phyloP scores from a whole-genome alignment of 108 stramenopile species.

The Discostella stelligeroides region DNA sequence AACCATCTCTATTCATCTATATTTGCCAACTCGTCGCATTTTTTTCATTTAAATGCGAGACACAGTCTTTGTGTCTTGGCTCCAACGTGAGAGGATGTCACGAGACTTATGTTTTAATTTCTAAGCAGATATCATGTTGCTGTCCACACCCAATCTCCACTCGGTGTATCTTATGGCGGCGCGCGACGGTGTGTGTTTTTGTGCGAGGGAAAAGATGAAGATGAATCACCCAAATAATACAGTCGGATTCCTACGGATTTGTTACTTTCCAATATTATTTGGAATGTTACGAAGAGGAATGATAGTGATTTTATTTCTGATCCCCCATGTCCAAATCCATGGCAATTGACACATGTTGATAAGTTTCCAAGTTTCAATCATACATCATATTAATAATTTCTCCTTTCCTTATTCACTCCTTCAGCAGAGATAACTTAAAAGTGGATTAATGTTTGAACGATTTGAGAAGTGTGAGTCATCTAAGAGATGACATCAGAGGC shows the following conservation, averaged over 20 bases:
- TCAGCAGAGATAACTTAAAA: too few relatives aligned
- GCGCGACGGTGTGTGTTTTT: neutral
- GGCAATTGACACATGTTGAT: too few relatives aligned
- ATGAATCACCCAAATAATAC: slow-evolving; percentile 42
- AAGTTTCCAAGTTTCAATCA: too few relatives aligned
- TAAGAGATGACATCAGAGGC: too few relatives aligned
- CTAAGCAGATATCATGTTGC: slow-evolving; percentile 54
- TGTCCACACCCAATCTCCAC: too few relatives aligned
- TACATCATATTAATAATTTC: too few relatives aligned
- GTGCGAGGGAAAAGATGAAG: slow-evolving; percentile 33
- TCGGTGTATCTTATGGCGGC: too few relatives aligned
- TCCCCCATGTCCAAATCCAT: too few relatives aligned
- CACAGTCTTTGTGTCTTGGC: slow-evolving; percentile 42
- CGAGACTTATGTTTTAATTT: slow-evolving; percentile 60
- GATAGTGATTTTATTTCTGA: slow-evolving; percentile 54
- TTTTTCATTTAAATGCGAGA: neutral
- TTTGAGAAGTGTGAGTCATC: too few relatives aligned
- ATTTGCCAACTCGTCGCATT: slow-evolving; percentile 10
- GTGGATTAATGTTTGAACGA: too few relatives aligned
- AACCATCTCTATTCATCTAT: slow-evolving; percentile 41
- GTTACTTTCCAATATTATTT: too few relatives aligned
- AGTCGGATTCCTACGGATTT: slow-evolving; percentile 55
- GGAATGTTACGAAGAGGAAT: slow-evolving; percentile 27
- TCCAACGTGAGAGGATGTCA: slow-evolving; percentile 46
- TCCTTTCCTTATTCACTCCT: too few relatives aligned